These are phyloP conservation scores for Cyphellophora attinorum DNA, from an alignment of 2,329 filamentous ascomycete genomes.

Conservation along the genomic window DNA sequence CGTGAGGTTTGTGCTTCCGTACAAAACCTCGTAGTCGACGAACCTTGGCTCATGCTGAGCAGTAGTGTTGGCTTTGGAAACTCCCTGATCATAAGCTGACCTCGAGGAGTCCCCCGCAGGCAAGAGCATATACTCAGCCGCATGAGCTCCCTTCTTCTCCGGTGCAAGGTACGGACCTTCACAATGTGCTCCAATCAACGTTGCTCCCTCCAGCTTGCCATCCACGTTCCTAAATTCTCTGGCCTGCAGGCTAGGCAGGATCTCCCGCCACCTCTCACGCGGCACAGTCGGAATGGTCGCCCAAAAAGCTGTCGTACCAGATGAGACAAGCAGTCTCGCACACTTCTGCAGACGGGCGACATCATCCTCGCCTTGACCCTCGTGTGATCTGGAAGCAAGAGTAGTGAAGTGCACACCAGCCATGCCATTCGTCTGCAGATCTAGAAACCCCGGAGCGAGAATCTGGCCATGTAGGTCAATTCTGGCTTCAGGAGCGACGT, in stretches of 20 bases:
- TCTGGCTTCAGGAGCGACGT: conserved; percentile 5
- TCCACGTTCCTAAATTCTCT: conserved; percentile 24
- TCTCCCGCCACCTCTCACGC: conserved; percentile 11
- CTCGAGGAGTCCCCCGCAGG: no score
- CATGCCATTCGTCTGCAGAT: conserved; percentile 46
- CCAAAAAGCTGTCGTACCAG: conserved; percentile 16
- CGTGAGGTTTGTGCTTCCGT: conserved; percentile 34
- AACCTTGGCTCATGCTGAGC: no score
- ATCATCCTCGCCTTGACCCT: conserved; percentile 3
- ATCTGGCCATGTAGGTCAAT: conserved; percentile 40
- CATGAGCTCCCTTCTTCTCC: conserved; percentile 45
- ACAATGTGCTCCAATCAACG: conserved; percentile 45
- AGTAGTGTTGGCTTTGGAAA: no score
- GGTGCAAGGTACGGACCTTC: conserved; percentile 48
- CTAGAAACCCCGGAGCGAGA: conserved; percentile 45
- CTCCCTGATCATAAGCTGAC: no score
- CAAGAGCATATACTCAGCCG: conserved; percentile 30
- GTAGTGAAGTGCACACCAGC: conserved; percentile 22
- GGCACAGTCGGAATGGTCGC: conserved; percentile 16
- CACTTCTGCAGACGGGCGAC: conserved; percentile 7
- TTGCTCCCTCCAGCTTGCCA: conserved; percentile 25
- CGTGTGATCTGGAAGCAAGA: conserved; percentile 1
- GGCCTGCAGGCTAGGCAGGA: conserved; percentile 9
- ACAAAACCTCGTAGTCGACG: conserved; percentile 28
- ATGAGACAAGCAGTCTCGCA: conserved; percentile 7